Evolutionary conservation across 2,329 filamentous ascomycete species (phyloP).

Genomic region (Fusarium algeriense): DNA sequence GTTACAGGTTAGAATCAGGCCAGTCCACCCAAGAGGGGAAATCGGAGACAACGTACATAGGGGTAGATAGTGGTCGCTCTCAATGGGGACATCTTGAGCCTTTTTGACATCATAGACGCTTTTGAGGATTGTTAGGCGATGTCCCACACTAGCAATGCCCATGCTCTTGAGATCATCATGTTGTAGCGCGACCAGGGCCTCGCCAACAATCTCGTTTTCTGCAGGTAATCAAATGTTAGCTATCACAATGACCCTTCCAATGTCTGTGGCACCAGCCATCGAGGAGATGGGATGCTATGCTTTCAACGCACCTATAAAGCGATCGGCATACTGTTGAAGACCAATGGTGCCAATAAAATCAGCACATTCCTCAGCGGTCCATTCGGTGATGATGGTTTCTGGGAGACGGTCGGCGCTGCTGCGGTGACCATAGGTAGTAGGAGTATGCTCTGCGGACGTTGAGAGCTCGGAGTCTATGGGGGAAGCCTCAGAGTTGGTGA

Average conservation of each 20-base stretch:
- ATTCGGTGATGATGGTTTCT: slow-evolving; percentile 81
- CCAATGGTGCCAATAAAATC: slow-evolving; percentile 87
- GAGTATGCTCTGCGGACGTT: slow-evolving; percentile 79
- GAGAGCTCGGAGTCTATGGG: slow-evolving; percentile 79
- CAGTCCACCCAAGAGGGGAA: slow-evolving; percentile 37
- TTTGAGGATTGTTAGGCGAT: slow-evolving; percentile 94
- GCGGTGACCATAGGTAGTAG: slow-evolving; percentile 80
- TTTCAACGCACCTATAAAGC: slow-evolving; percentile 78
- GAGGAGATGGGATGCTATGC: background rate
- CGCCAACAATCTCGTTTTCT: slow-evolving; percentile 96
- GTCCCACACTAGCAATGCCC: slow-evolving; percentile 91
- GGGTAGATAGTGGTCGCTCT: slow-evolving; percentile 93
- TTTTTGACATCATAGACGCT: slow-evolving; percentile 97
- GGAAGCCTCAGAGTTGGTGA: slow-evolving; percentile 76
- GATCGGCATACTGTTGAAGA: slow-evolving; percentile 83
- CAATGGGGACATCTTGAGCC: slow-evolving; percentile 89
- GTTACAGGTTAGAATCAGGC: slow-evolving; percentile 33
- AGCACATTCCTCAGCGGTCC: slow-evolving; percentile 88
- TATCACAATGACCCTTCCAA: background rate
- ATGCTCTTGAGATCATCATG: slow-evolving; percentile 97
- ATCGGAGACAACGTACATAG: slow-evolving; percentile 70
- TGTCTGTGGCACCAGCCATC: background rate
- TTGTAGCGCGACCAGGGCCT: slow-evolving; percentile 87
- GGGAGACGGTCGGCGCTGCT: slow-evolving; percentile 74
- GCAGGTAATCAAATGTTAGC: slow-evolving; percentile 42